Evolutionary conservation across 2,329 filamentous ascomycete species (phyloP).

Genomic region (Xylariaceae sp.): DNA sequence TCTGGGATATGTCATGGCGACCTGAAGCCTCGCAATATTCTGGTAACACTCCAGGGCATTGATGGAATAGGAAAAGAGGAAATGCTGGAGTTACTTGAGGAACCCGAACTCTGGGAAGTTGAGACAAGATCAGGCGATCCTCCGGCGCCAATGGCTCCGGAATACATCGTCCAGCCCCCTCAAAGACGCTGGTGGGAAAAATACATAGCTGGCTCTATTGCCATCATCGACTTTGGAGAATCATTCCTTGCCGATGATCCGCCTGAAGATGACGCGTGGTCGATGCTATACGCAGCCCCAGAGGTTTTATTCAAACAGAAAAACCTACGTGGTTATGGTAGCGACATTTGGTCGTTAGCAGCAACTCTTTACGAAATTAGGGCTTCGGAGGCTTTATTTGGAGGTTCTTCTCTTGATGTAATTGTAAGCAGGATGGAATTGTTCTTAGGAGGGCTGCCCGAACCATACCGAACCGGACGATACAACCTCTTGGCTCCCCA

Average conservation of each 20-base stretch:
- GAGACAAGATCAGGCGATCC: neutral
- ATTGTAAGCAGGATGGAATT: neutral
- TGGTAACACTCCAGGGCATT: neutral
- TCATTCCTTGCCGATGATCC: neutral
- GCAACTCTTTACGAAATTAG: neutral
- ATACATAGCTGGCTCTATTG: neutral
- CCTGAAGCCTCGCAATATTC: neutral
- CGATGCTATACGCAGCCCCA: neutral
- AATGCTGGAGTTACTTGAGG: neutral
- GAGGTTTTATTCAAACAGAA: neutral
- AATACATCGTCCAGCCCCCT: neutral
- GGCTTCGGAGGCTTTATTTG: neutral
- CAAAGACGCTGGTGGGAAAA: neutral
- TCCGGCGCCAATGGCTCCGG: neutral
- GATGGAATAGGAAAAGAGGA: neutral
- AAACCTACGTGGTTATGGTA: neutral
- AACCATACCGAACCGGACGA: too few species aligned
- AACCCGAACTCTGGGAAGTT: neutral
- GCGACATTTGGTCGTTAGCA: constrained; percentile 6
- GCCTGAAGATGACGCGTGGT: neutral
- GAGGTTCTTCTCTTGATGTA: too few species aligned
- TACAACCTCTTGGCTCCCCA: too few species aligned
- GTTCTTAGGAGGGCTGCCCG: neutral
- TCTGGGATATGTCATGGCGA: neutral
- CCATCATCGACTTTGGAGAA: neutral